Evolutionary conservation across 345 rosid genomes (phyloP).

Genomic region (Arabidopsis thaliana): DNA sequence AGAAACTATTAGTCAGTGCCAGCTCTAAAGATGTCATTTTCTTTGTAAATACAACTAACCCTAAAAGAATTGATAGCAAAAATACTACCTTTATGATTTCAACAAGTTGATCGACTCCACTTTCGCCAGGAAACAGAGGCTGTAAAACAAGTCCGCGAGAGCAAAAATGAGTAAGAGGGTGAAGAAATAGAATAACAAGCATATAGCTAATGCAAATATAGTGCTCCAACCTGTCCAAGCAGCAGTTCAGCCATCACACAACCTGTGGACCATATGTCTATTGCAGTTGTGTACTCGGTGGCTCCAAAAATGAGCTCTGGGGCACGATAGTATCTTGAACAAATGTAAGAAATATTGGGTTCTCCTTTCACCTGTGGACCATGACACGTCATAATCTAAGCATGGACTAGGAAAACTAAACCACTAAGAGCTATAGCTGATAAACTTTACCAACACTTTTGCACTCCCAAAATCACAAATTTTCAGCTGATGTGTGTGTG

Average conservation of each 20-base stretch:
- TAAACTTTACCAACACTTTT: conserved; percentile 67
- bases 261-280: conserved; percentile 88
- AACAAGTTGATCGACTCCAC: conserved; percentile 88
- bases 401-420: conserved; percentile 7
- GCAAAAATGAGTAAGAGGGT: conserved; percentile 1
- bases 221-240: conserved; percentile 65
- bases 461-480: conserved; percentile 94
- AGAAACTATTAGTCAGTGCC: background rate
- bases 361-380: conserved; percentile 74
- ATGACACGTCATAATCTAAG: conserved; percentile 21
- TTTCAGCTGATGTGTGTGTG: conserved; percentile 77
- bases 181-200: background rate
- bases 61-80: background rate
- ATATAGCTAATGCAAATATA: conserved; percentile 1
- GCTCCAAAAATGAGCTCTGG: conserved; percentile 92
- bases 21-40: background rate
- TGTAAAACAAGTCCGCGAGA: conserved; percentile 32
- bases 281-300: conserved; percentile 83
- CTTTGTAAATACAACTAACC: background rate
- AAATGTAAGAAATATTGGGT: conserved; percentile 82
- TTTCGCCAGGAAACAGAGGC: conserved; percentile 92
- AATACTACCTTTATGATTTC: conserved; percentile 76
- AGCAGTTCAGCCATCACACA: conserved; percentile 90
- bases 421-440: conserved; percentile 9
- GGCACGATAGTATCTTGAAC: conserved; percentile 84